Base-by-base conservation (phyloP, 768 basidiomycete species). In the Clavaria fumosa region DNA sequence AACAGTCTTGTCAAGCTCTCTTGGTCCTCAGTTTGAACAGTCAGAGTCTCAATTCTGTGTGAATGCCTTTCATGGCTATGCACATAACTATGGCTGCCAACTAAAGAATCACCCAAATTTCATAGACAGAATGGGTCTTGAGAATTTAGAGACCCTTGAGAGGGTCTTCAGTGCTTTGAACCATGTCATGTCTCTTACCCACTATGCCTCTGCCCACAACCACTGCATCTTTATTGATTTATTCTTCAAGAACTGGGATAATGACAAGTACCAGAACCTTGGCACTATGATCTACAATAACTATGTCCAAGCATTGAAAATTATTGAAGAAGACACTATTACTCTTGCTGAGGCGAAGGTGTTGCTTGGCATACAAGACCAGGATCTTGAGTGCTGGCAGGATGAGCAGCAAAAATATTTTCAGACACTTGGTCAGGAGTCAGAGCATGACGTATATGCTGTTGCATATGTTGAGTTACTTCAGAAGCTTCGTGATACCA, bases 41-140 rank as follows among this genome's bases (percentile, higher is more conserved):
- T 23, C 11, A 1, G 22, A 38, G n/a, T 38, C 37, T 35, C 40
- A 35, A 1, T 38, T 42, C 23, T 40, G 48, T 12, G 43, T 53
- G 27, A 50, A 50, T 37, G 47, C 56, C 2, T 61, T 60, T 37
- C 58, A 61, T 42, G 56, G 59, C 0, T 57, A 59, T 38, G 39
- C 53, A 5, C 60, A 64, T 43, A 47, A 55, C 37, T 48, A 50
- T 41, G 4, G 21, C 3, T 64, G 60, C 34, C 60, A 63, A 38
- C 37, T 53, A 1, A 15, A 38, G 3, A 42, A 53, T 38, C 60
- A 61, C 34, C 59, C 57, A n/a, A 49, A 50, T 35, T 35, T 34
- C 31, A 51, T 57, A 15, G 27, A 34, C 3, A 51, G 58, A 4
- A 44, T 47, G 14, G 60, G 61, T n/a, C 35, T 62, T 3, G 57